These are phyloP conservation scores for Articulospora tetracladia DNA, from an alignment of 495 filamentous ascomycete species.

Conservation along the genomic window DNA sequence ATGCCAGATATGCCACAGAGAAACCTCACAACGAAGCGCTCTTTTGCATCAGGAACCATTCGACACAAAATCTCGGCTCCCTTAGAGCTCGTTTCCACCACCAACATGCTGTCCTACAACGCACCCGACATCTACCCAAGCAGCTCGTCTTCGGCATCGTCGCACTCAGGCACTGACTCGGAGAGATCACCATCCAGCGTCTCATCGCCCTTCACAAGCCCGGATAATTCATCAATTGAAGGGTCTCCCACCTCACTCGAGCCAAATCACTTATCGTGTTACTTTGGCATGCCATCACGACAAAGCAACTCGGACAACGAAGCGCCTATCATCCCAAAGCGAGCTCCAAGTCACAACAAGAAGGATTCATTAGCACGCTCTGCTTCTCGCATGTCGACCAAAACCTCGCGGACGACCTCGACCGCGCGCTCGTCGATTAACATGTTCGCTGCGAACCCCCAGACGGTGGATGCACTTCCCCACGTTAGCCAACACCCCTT, in stretches of 20 bases:
- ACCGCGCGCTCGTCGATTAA: constrained; percentile 23
- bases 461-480: constrained; percentile 12
- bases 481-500: constrained; percentile 41
- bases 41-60: constrained; percentile 29
- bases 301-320: constrained; percentile 30
- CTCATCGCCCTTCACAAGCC: constrained; percentile 62
- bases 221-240: constrained; percentile 65
- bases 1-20: constrained; percentile 34
- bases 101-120: constrained; percentile 93
- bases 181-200: constrained; percentile 47
- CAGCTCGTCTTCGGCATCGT: constrained; percentile 54
- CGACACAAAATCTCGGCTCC: constrained; percentile 80
- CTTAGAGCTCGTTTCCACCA: constrained; percentile 83
- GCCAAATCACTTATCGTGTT: constrained; percentile 76
- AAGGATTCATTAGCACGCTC: constrained; percentile 62
- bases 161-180: constrained; percentile 31
- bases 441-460: constrained; percentile 23
- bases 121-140: constrained; percentile 71
- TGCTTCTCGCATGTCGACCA: constrained; percentile 42
- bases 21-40: constrained; percentile 41
- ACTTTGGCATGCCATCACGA: constrained; percentile 56
- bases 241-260: constrained; percentile 51
- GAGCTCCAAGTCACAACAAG: constrained; percentile 82
- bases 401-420: constrained; percentile 30
- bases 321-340: constrained; percentile 64